These are phyloP conservation scores for Flueggea neowawraea DNA, from an alignment of 441 rosid species.

Conservation along the genomic window DNA sequence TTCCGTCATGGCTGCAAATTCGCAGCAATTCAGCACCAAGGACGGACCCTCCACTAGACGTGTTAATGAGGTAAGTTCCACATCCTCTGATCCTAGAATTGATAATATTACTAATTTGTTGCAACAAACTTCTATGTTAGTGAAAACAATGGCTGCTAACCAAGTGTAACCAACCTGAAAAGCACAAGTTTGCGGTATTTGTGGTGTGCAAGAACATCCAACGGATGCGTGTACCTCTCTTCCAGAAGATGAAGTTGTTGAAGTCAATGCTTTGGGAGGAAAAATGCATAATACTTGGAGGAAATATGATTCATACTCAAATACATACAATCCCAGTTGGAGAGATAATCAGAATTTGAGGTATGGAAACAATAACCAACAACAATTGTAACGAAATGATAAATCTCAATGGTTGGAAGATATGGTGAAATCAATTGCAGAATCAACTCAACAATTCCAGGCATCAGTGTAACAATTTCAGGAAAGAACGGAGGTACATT, in stretches of 20 bases:
- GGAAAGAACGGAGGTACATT: background rate
- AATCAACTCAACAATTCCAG: background rate
- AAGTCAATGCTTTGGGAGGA: too few species aligned
- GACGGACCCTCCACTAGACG: background rate
- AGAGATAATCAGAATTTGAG: background rate
- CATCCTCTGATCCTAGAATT: background rate
- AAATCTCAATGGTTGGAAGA: background rate
- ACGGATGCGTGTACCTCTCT: background rate
- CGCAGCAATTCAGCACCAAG: background rate
- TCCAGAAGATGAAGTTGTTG: background rate
- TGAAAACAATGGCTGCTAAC: too few species aligned
- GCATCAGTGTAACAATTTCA: background rate
- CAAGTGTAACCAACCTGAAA: too few species aligned
- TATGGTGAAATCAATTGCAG: background rate
- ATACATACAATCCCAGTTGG: background rate
- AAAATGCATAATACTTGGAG: background rate
- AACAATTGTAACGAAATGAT: background rate
- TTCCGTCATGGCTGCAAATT: background rate
- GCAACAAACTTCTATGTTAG: too few species aligned
- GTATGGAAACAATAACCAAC: background rate
- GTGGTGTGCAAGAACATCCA: background rate
- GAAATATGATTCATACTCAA: background rate
- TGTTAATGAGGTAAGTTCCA: background rate
- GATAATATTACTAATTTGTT: background rate
- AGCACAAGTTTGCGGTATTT: background rate